Base-by-base conservation (phyloP, 2,329 filamentous ascomycete species). In the Neocatenulostroma microsporum region DNA sequence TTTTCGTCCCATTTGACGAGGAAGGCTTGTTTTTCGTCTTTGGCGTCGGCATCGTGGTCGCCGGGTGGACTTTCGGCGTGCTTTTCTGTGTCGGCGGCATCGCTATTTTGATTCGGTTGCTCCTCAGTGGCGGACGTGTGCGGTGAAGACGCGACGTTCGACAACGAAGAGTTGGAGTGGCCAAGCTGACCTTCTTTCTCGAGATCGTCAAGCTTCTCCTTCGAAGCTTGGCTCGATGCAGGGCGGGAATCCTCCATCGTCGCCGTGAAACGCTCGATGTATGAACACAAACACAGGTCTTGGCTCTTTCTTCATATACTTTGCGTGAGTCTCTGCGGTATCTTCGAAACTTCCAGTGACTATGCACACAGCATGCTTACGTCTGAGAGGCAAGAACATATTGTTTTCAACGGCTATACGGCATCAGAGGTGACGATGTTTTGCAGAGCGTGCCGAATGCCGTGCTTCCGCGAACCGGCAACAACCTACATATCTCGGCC, bases 1-100 rank as follows among this genome's bases (percentile, higher is more conserved):
- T 55, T 48, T 1, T 47, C 44, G 8, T 53, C 51, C 39, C 48
- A 61, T 11, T 42, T 40, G 12, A 59, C 56, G 10, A 48, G 40
- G 32, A 51, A 57, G 3, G 45, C 34, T 6, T 25, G n/a, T n/a
- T 37, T 30, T 20, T 37, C 27, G 25, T 37, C 34, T 5, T 30
- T 10, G 9, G 34, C 11, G 3, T 25, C 12, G 11, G 10, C 17
- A 25, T 25, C 23, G n/a, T 25, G 23, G 23, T 25, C 23, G 23
- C 23, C n/a, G 23, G n/a, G n/a, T n/a, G n/a, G n/a, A n/a, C n/a
- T n/a, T n/a, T n/a, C n/a, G n/a, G n/a, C n/a, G n/a, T n/a, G n/a
- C n/a, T n/a, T n/a, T n/a, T n/a, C n/a, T n/a, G n/a, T n/a, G n/a
- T n/a, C n/a, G n/a, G n/a, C n/a, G n/a, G n/a, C n/a, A n/a, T n/a